Conservation (phyloP, 2,329 filamentous ascomycete genomes). For the Sporothrix curviconia region DNA sequence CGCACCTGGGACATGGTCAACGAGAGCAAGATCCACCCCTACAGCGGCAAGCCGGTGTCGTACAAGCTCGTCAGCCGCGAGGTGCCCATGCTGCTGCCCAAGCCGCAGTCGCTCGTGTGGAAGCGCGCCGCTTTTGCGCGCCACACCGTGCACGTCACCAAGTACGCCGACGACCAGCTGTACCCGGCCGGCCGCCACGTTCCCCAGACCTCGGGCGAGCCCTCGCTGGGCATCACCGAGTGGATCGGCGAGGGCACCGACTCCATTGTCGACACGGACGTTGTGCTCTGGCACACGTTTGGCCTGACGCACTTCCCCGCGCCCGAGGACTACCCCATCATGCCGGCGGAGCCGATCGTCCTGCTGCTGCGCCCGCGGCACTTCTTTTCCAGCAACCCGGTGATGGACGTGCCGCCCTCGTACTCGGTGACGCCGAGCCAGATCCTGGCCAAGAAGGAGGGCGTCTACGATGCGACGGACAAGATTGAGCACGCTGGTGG, state of each 20-base stretch:
- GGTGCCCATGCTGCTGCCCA: slow-evolving; percentile 70
- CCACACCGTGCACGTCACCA: slow-evolving; percentile 82
- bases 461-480: slow-evolving; percentile 42
- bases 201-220: slow-evolving; percentile 77
- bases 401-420: slow-evolving; percentile 71
- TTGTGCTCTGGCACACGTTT: slow-evolving; percentile 93
- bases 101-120: slow-evolving; percentile 76
- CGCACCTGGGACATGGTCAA: slow-evolving; percentile 91
- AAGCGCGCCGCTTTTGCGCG: slow-evolving; percentile 83
- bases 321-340: slow-evolving; percentile 86
- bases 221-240: slow-evolving; percentile 62
- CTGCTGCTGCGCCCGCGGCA: slow-evolving; percentile 71
- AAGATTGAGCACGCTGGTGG: slow-evolving; percentile 37
- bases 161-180: slow-evolving; percentile 74
- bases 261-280: slow-evolving; percentile 70
- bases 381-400: slow-evolving; percentile 76
- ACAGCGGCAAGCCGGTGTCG: slow-evolving; percentile 74
- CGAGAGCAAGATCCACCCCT: slow-evolving; percentile 73
- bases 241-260: slow-evolving; percentile 69
- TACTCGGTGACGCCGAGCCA: slow-evolving; percentile 68
- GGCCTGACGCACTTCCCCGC: slow-evolving; percentile 84
- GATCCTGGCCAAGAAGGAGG: slow-evolving; percentile 41
- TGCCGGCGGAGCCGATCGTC: slow-evolving; percentile 82
- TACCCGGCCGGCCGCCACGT: slow-evolving; percentile 84
- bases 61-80: slow-evolving; percentile 91